Base-by-base conservation (phyloP, 805 yeast species). In the Grigorovia humatica region DNA sequence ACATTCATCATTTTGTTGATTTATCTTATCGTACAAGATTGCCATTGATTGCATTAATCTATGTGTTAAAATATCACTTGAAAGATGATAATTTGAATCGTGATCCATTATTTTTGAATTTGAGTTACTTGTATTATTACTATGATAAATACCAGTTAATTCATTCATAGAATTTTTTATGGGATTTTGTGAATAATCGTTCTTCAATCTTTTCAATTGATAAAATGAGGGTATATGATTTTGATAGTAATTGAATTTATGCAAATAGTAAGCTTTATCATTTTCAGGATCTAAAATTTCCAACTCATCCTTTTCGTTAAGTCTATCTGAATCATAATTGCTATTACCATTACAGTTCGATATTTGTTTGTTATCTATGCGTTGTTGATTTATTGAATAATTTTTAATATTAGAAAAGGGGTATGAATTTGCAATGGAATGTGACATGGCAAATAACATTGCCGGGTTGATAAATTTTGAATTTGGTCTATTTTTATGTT, bases 161-260 rank as follows among this genome's bases (percentile, higher is more conserved):
- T 67, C 68, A 32, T 75, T 73, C 64, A 71, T 73, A 51, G 75
- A 75, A 56, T 78, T 80, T 46, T 74, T 77, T 44, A 83, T 65
- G 0, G 93, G 90, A 59, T 85, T 85, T 27, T 83, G 74, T 7
- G 85, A 74, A 61, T 86, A 86, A 53, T 81, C 82, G 68, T 78
- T 80, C 56, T 79, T 78, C 49, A 83, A 69, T 56, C 93, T 71
- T 65, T 82, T 83, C 27, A 72, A 60, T 48, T 80, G 79, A 59
- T 86, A 86, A 60, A 75, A 83, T 3, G 64, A 56, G 13, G 57
- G n/a, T 8, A 46, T 44, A 19, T 44, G 11, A 44, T 38, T 12
- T 41, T 46, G 2, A 44, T 54, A 40, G 41, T 54, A 17, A 13
- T 18, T 46, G 35, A 29, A 6, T 13, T 41, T 35, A 15, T 35